These are phyloP conservation scores for Malus asiatica DNA, from an alignment of 306 rosid species.

Conservation along the genomic window DNA sequence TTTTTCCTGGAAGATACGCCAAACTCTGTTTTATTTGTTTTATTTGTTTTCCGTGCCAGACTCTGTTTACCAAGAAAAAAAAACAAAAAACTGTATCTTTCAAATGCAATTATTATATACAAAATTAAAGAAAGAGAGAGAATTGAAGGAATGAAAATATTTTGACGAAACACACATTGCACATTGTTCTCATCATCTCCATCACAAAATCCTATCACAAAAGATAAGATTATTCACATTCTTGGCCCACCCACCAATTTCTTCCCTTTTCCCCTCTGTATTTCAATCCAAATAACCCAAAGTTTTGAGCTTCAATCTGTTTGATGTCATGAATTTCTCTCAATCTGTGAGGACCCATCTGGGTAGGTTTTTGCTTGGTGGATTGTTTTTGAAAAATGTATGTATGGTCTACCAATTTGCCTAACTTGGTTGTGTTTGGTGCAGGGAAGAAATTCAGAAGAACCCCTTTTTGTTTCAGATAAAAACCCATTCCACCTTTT, in stretches of 20 bases:
- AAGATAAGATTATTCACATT: neutral
- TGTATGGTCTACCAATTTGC: neutral
- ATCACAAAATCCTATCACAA: neutral
- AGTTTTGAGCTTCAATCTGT: neutral
- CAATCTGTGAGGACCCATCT: neutral
- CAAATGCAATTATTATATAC: neutral
- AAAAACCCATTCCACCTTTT: neutral
- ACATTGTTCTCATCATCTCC: neutral
- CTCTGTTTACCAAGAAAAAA: neutral
- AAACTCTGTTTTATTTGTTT: neutral
- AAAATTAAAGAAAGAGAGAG: neutral
- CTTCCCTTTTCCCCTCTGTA: neutral
- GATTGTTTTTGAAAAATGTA: neutral
- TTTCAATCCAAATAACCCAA: neutral
- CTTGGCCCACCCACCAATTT: neutral
- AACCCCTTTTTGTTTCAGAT: neutral
- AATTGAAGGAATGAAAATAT: neutral
- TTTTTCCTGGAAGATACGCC: neutral
- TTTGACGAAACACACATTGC: neutral
- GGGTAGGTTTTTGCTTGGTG: neutral
- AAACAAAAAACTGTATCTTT: neutral
- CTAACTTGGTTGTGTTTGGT: neutral
- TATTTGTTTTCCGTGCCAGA: neutral
- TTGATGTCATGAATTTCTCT: neutral
- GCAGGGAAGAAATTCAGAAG: constrained; percentile 7